Percentiles rank a stretch among this genome's conserved stretches.
Evolutionary conservation across 306 rosid species (phyloP).

Genomic region (Cucumis sativus): DNA sequence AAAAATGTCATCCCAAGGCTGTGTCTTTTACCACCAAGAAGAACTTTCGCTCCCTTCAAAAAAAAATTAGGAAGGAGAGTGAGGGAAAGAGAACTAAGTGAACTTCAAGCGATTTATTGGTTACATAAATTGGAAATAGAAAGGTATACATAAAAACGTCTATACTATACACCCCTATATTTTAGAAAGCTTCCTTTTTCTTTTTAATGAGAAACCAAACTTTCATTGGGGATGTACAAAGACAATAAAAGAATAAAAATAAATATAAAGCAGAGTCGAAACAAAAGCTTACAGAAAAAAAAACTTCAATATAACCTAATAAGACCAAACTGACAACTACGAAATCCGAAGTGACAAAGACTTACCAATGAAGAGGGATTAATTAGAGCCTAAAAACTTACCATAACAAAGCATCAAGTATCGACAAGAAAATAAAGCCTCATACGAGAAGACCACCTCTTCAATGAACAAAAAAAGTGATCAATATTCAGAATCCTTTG

Average conservation of each 20-base stretch:
- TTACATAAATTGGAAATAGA: neutral
- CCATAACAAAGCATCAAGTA: neutral
- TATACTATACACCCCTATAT: neutral
- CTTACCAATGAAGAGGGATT: neutral
- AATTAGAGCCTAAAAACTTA: neutral
- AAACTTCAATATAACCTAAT: neutral
- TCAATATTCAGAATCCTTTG: neutral
- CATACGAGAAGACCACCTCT: neutral
- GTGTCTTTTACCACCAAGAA: slow-evolving; percentile 86
- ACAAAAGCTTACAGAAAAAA: neutral
- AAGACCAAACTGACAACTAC: neutral
- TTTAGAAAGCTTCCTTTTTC: neutral
- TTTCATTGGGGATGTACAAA: neutral
- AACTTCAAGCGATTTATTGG: neutral
- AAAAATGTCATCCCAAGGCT: slow-evolving; percentile 76
- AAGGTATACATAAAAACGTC: neutral
- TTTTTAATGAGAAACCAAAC: neutral
- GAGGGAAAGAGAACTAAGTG: neutral
- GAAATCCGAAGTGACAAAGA: neutral
- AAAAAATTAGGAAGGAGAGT: slow-evolving; percentile 5
- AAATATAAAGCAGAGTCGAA: neutral
- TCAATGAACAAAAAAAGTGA: neutral
- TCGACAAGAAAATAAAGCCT: neutral
- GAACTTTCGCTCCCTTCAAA: slow-evolving; percentile 82
- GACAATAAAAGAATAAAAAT: neutral